phyloP scores from a whole-genome alignment of 2,329 filamentous ascomycete species.

The Cladosporium sp. region DNA sequence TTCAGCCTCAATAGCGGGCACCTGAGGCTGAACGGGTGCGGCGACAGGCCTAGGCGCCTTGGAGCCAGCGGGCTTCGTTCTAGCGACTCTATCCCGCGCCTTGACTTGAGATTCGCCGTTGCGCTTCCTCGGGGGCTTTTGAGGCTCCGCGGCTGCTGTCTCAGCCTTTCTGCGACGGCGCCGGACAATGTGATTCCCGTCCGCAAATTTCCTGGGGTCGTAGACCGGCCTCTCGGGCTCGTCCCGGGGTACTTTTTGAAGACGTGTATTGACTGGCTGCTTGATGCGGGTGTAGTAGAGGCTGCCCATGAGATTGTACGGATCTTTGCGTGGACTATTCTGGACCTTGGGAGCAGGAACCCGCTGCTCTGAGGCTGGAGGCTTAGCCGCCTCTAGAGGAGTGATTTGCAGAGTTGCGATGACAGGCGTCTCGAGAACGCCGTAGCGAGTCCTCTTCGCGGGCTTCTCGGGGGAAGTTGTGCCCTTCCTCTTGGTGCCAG shows the following conservation, averaged over 20 bases:
- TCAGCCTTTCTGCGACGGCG: not conserved
- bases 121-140: not conserved
- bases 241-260: not conserved
- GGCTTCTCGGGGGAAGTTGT: not conserved
- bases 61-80: not conserved
- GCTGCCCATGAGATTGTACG: constrained; percentile 3
- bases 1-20: no score
- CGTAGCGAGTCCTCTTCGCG: constrained; percentile 5
- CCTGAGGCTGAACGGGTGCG: not conserved
- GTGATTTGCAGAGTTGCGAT: not conserved
- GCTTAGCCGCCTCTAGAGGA: no score
- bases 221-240: not conserved
- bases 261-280: not conserved
- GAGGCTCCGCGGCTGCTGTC: not conserved
- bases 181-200: no score
- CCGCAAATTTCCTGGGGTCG: not conserved
- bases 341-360: no score
- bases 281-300: not conserved
- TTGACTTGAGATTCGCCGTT: not conserved
- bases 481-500: not conserved
- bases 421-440: not conserved
- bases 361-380: no score
- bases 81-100: not conserved
- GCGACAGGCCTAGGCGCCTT: not conserved
- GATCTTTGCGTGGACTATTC: not conserved